Base-by-base conservation (phyloP, 1,284 basidiomycete genomes). In the Leccinum subatratum region DNA sequence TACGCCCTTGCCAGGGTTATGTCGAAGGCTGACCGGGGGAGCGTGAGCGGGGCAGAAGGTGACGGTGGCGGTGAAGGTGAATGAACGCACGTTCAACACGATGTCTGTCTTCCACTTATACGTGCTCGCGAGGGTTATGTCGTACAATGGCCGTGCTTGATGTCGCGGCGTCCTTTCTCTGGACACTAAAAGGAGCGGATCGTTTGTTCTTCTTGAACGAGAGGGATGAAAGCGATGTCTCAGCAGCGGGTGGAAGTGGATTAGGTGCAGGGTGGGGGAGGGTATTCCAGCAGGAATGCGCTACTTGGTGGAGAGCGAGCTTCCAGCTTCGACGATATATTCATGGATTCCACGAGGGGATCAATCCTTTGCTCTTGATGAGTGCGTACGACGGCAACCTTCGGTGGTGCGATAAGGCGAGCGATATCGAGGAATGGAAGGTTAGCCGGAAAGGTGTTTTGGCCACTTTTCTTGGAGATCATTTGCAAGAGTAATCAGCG, bases 281-380 rank as follows among this genome's bases (percentile, higher is more conserved):
- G 70, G 73, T 64, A 81, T 70, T 20, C 77, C 77, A 61, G 79
- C 77, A 32, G 78, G 77, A 9, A 86, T 70, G 5, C 83, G 79
- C 62, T 83, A 80, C 69, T 86, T 86, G 1, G 84, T 86, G 37
- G 79, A 77, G 42, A 85, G 77, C 11, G 78, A 79, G 64, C 77
- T 79, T 18, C 73, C 76, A 45, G 74, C 68, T n/a, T 72, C 67
- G 16, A 72, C 64, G 74, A 66, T 42, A 78, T 28, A 60, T 25
- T 56, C 18, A 75, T 68, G 12, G 77, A 3, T 61, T 78, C 78
- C 1, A 75, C 77, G 12, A 78, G 61, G 61, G 75, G 74, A 58
- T 75, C 66, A 39, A 22, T 0, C 62, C 64, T 74, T 64, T 77
- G 74, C 30, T 75, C 76, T 39, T 78, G 77, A 51, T 77, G 77